A percentile compares a stretch with the other conserved stretches of the same genome.
Evolutionary conservation across 2,329 filamentous ascomycete genomes (phyloP).

Genomic region (Triangularia setosa): DNA sequence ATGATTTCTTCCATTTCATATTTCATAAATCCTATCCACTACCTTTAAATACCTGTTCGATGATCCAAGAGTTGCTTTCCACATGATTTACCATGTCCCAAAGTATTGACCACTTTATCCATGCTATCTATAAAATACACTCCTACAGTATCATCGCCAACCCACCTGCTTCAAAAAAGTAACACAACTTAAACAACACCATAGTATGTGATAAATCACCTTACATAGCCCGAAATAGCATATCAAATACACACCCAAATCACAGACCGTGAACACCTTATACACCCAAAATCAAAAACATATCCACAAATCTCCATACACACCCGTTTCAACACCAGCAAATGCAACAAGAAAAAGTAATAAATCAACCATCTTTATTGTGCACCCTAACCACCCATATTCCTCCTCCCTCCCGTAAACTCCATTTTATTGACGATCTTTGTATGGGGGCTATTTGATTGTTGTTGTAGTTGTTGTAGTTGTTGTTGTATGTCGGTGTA

Average conservation of each 20-base stretch:
- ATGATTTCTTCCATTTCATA: no score
- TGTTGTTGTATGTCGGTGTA: neutral
- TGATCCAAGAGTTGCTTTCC: no score
- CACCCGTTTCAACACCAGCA: neutral
- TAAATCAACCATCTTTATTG: neutral
- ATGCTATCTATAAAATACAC: no score
- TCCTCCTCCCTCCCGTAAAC: neutral
- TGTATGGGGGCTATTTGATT: neutral
- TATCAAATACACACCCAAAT: neutral
- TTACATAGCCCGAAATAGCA: neutral
- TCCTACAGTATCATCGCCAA: no score
- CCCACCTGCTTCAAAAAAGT: no score
- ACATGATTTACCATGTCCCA: no score
- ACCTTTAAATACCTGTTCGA: no score
- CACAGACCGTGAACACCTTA: neutral
- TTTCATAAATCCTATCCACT: no score
- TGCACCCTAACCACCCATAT: neutral
- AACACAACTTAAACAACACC: no score
- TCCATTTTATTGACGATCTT: neutral
- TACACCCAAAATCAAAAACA: neutral
- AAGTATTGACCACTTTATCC: no score
- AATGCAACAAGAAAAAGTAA: neutral
- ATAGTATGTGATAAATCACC: neutral
- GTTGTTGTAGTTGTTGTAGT: neutral
- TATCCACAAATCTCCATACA: neutral